Base-by-base conservation (phyloP, 768 basidiomycete species). In the Panaeolus cyanescens region DNA sequence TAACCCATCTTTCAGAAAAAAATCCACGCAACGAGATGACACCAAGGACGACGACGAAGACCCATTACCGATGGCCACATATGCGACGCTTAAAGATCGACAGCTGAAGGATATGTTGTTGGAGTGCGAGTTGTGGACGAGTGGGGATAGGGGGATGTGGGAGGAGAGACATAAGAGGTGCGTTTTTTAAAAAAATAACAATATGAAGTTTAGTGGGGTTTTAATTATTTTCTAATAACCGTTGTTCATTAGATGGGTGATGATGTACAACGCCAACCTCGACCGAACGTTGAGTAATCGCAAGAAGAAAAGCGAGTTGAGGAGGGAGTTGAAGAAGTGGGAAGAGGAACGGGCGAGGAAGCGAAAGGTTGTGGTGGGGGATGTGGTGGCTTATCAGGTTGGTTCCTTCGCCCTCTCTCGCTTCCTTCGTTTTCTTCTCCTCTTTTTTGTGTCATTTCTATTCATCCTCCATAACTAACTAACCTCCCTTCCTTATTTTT, bases 241-340 rank as follows among this genome's bases (percentile, higher is more conserved):
- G 36, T 17, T 3, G 15, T 30, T 50, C 13, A 45, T 31, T 53
- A 91, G 90, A 63, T 92, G 89, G 88, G 80, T 89, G 0, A 85
- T 85, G 74, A 69, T 88, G 39, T 87, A 81, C 65, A 92, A 92
- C 62, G 84, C 89, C 30, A 92, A 91, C 68, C 76, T 90, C 8
- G 90, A 92, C 73, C 83, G 82, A 64, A 78, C 79, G 19, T 55
- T 64, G 1, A 54, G 65, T 17, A 75, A 80, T 45, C 80, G 87
- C 30, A 84, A 83, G 67, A 77, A 76, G 17, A 70, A 77, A 58
- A 62, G 69, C 1, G 81, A 82, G 33, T 77, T 91, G 13, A 77
- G 79, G 39, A 68, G 67, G 39, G 88, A 89, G 32, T 67, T 91
- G 68, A 81, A 76, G 64, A 74, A 72, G 65, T 87, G 86, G 86